phyloP scores from a whole-genome alignment of 768 basidiomycete genomes.

The Pleurotus pulmonarius region DNA sequence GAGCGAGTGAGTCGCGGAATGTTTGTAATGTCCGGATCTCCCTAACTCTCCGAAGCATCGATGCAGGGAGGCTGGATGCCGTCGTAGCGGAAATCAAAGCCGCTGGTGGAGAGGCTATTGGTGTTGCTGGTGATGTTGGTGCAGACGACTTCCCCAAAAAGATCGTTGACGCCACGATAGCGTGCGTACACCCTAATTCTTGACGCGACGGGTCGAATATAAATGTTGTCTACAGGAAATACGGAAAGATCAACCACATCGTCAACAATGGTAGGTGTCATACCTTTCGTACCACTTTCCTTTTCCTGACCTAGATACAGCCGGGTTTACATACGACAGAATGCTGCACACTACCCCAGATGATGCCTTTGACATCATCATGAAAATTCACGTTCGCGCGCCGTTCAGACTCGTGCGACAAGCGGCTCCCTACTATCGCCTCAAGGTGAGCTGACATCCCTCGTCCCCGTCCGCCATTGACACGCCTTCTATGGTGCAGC shows the following conservation, averaged over 20 bases:
- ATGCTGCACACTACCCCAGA: constrained; percentile 88
- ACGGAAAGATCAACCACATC: constrained; percentile 84
- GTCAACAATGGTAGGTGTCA: constrained; percentile 66
- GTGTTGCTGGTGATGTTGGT: constrained; percentile 75
- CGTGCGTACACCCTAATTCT: constrained; percentile 34
- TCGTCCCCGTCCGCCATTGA: neutral
- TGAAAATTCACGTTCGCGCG: constrained; percentile 81
- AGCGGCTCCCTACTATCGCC: constrained; percentile 80
- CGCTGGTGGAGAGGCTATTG: constrained; percentile 69
- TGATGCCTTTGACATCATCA: constrained; percentile 76
- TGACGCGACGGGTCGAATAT: neutral
- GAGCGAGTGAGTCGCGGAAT: constrained; percentile 57
- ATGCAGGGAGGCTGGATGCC: constrained; percentile 58
- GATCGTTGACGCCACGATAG: constrained; percentile 70
- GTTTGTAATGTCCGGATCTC: too few relatives aligned
- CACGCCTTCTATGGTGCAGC: constrained; percentile 2
- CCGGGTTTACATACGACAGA: constrained; percentile 79
- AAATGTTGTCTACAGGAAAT: constrained; percentile 43
- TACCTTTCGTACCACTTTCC: neutral
- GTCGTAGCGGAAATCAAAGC: constrained; percentile 74
- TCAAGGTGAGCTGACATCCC: constrained; percentile 44
- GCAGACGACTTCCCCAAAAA: constrained; percentile 81
- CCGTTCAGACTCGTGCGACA: constrained; percentile 84
- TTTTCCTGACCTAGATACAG: constrained; percentile 22
- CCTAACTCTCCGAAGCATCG: constrained; percentile 46